Percentiles rank a stretch among this genome's conserved stretches.
Evolutionary conservation across 2,329 filamentous ascomycete species (phyloP).

Genomic region (Neofusicoccum ribis): DNA sequence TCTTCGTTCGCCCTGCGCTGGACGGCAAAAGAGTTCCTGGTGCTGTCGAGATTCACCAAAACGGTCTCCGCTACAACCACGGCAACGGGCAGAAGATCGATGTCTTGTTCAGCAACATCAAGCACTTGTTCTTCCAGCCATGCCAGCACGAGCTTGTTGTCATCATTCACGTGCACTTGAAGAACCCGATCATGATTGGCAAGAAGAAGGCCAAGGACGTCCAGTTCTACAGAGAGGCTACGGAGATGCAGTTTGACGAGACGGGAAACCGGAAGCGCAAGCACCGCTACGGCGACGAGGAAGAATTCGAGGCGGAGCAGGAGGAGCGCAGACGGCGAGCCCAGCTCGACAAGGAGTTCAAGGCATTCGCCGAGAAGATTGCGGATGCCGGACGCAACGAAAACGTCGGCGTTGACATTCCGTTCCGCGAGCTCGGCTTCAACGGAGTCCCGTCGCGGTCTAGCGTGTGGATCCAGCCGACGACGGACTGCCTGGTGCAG

Average conservation of each 20-base stretch:
- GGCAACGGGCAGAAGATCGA: conserved; percentile 79
- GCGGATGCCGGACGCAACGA: conserved; percentile 92
- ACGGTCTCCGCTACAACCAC: conserved; percentile 91
- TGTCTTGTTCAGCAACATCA: conserved; percentile 96
- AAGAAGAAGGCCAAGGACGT: conserved; percentile 99
- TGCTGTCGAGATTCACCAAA: conserved; percentile 96
- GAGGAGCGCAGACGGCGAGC: conserved; percentile 88
- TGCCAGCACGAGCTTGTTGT: conserved; percentile 96
- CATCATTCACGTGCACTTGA: conserved; percentile 95
- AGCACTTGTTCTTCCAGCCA: conserved; percentile 98
- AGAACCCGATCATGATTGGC: conserved; percentile 96
- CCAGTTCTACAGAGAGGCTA: conserved; percentile 96
- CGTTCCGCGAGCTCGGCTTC: conserved; percentile 94
- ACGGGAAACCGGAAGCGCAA: conserved; percentile 97
- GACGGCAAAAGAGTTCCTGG: conserved; percentile 96
- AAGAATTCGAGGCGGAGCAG: conserved; percentile 98
- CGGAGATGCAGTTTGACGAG: conserved; percentile 98
- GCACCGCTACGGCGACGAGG: conserved; percentile 95
- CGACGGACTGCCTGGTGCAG: conserved; percentile 95
- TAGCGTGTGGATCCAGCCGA: conserved; percentile 93
- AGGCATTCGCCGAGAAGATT: conserved; percentile 95
- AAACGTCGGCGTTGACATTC: conserved; percentile 90
- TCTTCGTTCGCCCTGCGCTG: conserved; percentile 92
- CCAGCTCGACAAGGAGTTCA: conserved; percentile 94
- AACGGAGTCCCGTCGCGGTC: conserved; percentile 94